Evolutionary conservation across 2,329 filamentous ascomycete species (phyloP).

Genomic region (Pseudogymnoascus sp.): DNA sequence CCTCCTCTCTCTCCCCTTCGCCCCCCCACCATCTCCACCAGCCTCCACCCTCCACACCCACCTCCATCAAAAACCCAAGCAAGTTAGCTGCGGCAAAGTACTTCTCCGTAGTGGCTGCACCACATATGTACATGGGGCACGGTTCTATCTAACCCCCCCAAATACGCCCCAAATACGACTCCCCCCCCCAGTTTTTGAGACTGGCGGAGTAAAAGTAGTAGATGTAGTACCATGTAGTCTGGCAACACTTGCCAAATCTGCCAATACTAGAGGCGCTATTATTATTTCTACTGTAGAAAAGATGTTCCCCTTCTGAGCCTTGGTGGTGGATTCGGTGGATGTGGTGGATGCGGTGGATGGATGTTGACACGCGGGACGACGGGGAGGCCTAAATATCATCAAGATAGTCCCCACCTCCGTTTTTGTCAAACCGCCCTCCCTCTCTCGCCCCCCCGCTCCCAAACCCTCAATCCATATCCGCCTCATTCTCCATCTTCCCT

Average conservation of each 20-base stretch:
- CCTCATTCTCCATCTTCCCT: neutral
- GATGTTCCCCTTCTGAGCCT: neutral
- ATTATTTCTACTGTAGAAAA: neutral
- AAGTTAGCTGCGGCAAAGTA: neutral
- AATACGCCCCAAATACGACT: neutral
- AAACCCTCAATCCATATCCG: neutral
- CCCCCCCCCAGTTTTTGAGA: neutral
- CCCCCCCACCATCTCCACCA: no score
- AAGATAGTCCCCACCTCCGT: slow-evolving; percentile 1
- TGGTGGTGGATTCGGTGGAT: neutral
- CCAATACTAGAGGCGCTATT: slow-evolving; percentile 2
- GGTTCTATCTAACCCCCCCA: neutral
- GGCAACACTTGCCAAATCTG: neutral
- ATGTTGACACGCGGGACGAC: slow-evolving; percentile 4
- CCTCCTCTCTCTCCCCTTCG: neutral
- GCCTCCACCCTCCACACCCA: neutral
- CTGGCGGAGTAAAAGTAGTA: neutral
- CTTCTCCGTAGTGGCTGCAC: slow-evolving; percentile 4
- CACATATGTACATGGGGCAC: neutral
- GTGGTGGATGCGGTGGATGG: neutral
- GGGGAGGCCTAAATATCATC: slow-evolving; percentile 6
- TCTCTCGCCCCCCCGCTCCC: neutral
- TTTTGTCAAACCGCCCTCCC: neutral
- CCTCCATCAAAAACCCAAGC: neutral
- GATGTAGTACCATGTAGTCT: neutral